Evolutionary conservation across 2,329 filamentous ascomycete genomes (phyloP).

Genomic region (Fusarium palustre): DNA sequence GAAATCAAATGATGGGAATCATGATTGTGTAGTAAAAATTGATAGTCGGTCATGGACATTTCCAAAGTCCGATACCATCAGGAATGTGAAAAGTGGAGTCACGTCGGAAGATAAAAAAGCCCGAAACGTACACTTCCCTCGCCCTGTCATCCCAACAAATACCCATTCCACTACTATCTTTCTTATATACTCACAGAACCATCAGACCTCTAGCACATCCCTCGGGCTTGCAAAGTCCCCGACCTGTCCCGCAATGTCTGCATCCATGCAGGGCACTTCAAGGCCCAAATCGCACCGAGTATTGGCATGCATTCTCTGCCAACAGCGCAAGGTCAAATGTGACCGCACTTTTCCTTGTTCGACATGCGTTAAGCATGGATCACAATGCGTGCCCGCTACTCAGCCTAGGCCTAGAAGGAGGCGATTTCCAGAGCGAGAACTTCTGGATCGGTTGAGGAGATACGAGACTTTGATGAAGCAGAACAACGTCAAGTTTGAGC

Average conservation of each 20-base stretch:
- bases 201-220: too few relatives aligned
- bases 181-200: too few relatives aligned
- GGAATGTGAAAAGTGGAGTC: constrained; percentile 14
- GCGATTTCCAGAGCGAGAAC: constrained; percentile 67
- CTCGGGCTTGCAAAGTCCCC: neutral
- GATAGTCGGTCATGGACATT: constrained; percentile 18
- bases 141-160: neutral
- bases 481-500: constrained; percentile 67
- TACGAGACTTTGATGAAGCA: constrained; percentile 69
- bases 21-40: neutral
- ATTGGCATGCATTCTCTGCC: constrained; percentile 68
- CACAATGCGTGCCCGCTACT: constrained; percentile 59
- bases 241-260: constrained; percentile 5
- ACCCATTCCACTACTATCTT: neutral
- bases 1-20: neutral
- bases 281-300: constrained; percentile 47
- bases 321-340: constrained; percentile 74
- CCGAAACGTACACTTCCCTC: neutral
- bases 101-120: constrained; percentile 14
- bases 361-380: constrained; percentile 60
- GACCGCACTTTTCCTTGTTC: constrained; percentile 69
- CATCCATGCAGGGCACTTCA: neutral
- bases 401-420: constrained; percentile 51
- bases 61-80: neutral
- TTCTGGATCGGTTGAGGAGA: constrained; percentile 66